Conservation (phyloP, 148 eudicot species). For the Diospyros lotus region DNA sequence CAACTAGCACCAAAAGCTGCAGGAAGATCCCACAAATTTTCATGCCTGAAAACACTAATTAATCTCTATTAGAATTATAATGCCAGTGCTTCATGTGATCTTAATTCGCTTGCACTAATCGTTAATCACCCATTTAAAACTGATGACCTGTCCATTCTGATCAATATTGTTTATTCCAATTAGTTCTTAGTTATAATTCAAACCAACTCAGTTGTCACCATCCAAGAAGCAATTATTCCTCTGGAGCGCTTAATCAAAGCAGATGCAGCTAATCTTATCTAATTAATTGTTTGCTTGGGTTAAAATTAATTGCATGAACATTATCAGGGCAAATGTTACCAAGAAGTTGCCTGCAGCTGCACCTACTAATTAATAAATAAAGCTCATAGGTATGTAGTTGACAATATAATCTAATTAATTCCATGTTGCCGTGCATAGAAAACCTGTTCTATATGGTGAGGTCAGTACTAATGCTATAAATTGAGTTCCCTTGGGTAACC, state of each 20-base stretch:
- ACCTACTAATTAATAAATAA: not conserved
- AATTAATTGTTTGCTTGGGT: not conserved
- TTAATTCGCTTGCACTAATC: not conserved
- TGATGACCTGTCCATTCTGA: not conserved
- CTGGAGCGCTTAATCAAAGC: conserved; percentile 11
- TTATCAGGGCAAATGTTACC: not conserved
- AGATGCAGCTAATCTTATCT: conserved; percentile 24
- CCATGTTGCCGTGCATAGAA: too few species aligned
- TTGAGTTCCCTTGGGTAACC: too few species aligned
- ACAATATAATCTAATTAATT: not conserved
- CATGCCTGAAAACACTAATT: not conserved
- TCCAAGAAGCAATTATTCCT: not conserved
- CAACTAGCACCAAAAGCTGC: not conserved
- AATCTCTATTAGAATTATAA: too few species aligned
- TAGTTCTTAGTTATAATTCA: conserved; percentile 7
- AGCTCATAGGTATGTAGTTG: not conserved
- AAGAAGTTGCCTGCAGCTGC: not conserved
- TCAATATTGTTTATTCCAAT: not conserved
- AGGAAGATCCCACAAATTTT: too few species aligned
- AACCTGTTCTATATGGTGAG: too few species aligned
- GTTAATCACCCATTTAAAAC: conserved; percentile 8
- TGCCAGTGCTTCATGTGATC: too few species aligned
- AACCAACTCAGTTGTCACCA: conserved; percentile 11
- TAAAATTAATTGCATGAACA: not conserved
- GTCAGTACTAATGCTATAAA: too few species aligned